phyloP scores from a whole-genome alignment of 768 basidiomycete genomes.

The Brasilioporus rufonigricans region DNA sequence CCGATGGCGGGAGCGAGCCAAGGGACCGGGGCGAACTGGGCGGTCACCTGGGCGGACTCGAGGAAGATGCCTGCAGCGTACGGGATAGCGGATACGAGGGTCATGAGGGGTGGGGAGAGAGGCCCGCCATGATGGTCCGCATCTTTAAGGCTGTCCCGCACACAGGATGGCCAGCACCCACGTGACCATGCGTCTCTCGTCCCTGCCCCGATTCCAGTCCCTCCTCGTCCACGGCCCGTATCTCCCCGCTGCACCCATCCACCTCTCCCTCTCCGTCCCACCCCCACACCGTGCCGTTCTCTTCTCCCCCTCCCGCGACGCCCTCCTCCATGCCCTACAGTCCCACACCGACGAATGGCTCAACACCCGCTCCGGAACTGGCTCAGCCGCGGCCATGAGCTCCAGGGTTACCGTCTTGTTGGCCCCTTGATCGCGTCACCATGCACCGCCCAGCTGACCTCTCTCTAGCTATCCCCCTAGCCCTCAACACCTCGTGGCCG shows the following conservation, averaged over 20 bases:
- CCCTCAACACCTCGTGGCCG: constrained; percentile 50
- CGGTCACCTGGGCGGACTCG: constrained; percentile 41
- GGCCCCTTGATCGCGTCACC: constrained; percentile 24
- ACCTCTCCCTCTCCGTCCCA: constrained; percentile 54
- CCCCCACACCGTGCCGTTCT: constrained; percentile 41
- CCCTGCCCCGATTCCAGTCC: constrained; percentile 53
- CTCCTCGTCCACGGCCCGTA: constrained; percentile 64
- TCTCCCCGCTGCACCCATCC: constrained; percentile 67
- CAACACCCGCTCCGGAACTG: constrained; percentile 36
- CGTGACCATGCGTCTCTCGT: constrained; percentile 38
- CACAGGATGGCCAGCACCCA: constrained; percentile 24
- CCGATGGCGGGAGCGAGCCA: constrained; percentile 44
- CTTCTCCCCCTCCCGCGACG: constrained; percentile 51
- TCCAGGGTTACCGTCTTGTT: constrained; percentile 56
- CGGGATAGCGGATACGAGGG: constrained; percentile 10
- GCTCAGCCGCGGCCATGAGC: constrained; percentile 35
- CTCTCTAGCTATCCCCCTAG: constrained; percentile 60
- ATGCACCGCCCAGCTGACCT: constrained; percentile 6
- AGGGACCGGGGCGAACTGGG: constrained; percentile 48
- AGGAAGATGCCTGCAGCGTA: constrained; percentile 14
- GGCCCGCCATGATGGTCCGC: neutral
- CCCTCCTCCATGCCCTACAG: constrained; percentile 41
- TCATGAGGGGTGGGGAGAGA: constrained; percentile 10
- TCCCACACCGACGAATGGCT: constrained; percentile 51
- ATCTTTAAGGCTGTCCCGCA: constrained; percentile 4